Evolutionary conservation across 495 filamentous ascomycete genomes (phyloP).

Genomic region (Podospora pseudopauciseta): DNA sequence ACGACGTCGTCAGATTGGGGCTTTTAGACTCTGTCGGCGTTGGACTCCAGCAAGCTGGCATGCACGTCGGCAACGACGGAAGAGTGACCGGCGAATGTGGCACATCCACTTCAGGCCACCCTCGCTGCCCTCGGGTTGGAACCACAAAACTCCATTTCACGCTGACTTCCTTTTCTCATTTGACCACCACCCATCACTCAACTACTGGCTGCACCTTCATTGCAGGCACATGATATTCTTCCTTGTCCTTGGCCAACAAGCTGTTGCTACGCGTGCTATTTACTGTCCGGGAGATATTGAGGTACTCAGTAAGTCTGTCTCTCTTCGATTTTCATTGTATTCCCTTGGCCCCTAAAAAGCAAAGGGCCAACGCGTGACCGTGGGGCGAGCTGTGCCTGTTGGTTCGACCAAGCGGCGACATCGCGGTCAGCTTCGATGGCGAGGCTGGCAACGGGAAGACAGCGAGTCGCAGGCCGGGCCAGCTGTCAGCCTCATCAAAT

Average conservation of each 20-base stretch:
- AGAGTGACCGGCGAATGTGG: not conserved
- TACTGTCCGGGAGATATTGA: too few species aligned
- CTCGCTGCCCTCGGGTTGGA: not conserved
- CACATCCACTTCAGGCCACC: not conserved
- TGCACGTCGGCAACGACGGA: slow-evolving; percentile 6
- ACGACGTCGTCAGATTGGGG: not conserved
- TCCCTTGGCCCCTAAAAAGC: not conserved
- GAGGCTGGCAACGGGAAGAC: not conserved
- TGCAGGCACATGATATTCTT: too few species aligned
- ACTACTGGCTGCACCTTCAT: not conserved
- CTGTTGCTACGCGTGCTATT: not conserved
- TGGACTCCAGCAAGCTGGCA: not conserved
- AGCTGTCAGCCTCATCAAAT: slow-evolving; percentile 19
- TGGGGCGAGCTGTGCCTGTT: not conserved
- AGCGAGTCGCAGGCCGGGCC: slow-evolving; percentile 2
- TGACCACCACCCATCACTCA: not conserved
- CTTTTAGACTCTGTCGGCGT: not conserved
- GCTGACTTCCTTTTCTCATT: not conserved
- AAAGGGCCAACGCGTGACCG: not conserved
- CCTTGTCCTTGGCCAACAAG: not conserved
- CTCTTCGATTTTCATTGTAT: not conserved
- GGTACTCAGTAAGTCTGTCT: not conserved
- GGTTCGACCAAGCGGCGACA: not conserved
- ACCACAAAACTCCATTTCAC: not conserved
- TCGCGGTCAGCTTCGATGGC: not conserved